phyloP scores from a whole-genome alignment of 1,284 basidiomycete species.

The Spongispora temasekensis region DNA sequence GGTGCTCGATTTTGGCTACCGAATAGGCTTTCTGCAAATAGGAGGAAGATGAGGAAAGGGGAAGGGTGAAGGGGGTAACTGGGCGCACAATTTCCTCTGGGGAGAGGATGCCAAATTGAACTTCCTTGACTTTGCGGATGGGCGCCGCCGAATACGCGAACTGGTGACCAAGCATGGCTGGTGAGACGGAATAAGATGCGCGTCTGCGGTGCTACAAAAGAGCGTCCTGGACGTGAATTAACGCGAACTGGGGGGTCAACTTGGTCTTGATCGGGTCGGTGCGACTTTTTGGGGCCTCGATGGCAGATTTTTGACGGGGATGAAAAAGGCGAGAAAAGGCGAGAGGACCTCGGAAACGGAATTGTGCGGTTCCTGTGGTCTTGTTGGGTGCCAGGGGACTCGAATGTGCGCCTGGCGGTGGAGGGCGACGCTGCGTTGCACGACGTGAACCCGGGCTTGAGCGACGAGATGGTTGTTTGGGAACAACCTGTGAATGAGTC shows the following conservation, averaged over 20 bases:
- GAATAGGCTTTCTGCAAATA: conserved; percentile 89
- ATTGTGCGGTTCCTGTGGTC: conserved; percentile 3
- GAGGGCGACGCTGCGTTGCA: conserved; percentile 13
- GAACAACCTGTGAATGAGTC: conserved; percentile 37
- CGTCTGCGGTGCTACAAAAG: conserved; percentile 16
- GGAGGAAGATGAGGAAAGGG: conserved; percentile 13
- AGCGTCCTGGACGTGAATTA: conserved; percentile 24
- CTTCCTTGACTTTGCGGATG: conserved; percentile 92
- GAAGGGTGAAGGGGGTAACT: conserved; percentile 1
- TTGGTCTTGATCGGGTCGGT: too few species aligned
- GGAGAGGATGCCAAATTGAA: conserved; percentile 98
- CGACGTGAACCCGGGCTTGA: conserved; percentile 19
- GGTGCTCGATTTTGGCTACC: conserved; percentile 97
- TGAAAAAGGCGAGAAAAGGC: conserved; percentile 19
- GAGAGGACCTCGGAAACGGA: conserved; percentile 11
- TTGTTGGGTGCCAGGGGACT: neutral
- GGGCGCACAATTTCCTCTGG: conserved; percentile 96
- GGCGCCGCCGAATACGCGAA: conserved; percentile 93
- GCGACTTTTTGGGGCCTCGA: conserved; percentile 23
- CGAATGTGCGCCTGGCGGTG: conserved; percentile 2
- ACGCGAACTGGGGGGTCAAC: conserved; percentile 29
- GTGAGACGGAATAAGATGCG: conserved; percentile 10
- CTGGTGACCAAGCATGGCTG: conserved; percentile 76
- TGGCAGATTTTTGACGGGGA: neutral
- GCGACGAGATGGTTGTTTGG: conserved; percentile 40